Conservation (phyloP, 371 early-diverging fungal species). For the Parasitella parasitica region DNA sequence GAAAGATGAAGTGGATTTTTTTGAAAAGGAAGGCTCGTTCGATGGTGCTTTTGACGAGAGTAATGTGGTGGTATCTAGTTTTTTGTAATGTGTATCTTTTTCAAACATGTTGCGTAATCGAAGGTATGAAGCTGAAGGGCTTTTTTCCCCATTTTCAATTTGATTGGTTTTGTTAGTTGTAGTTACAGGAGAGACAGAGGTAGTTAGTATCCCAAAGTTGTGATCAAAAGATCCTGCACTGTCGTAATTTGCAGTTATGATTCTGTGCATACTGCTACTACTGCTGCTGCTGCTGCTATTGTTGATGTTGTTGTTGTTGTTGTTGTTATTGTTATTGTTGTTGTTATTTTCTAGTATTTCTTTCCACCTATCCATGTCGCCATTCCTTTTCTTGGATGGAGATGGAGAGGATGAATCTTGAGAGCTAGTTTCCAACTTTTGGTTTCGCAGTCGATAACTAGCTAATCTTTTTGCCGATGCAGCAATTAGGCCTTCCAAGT, state of each 20-base stretch:
- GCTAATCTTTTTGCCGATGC: constrained; percentile 47
- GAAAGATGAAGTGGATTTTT: not conserved
- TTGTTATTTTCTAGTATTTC: constrained; percentile 2
- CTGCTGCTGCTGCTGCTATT: not conserved
- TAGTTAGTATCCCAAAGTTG: not conserved
- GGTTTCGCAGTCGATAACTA: constrained; percentile 33
- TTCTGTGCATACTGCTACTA: not conserved
- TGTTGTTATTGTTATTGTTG: too few species aligned
- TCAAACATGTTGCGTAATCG: constrained; percentile 26
- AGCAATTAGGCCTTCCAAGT: constrained; percentile 47
- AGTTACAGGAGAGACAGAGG: not conserved
- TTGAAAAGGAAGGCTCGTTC: not conserved
- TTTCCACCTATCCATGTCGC: constrained; percentile 19
- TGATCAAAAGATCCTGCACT: not conserved
- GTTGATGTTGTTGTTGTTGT: not conserved
- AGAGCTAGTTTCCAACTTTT: not conserved
- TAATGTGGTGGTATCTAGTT: not conserved
- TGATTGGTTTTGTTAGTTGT: not conserved
- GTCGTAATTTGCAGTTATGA: not conserved
- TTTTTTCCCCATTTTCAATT: constrained; percentile 3
- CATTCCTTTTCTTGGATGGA: not conserved
- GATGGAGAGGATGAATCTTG: not conserved
- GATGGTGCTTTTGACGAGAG: constrained; percentile 13
- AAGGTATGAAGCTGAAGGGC: constrained; percentile 23
- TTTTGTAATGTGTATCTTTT: not conserved